Evolutionary conservation across 805 yeast species (phyloP).

Genomic region (Blastobotrys terrestris): DNA sequence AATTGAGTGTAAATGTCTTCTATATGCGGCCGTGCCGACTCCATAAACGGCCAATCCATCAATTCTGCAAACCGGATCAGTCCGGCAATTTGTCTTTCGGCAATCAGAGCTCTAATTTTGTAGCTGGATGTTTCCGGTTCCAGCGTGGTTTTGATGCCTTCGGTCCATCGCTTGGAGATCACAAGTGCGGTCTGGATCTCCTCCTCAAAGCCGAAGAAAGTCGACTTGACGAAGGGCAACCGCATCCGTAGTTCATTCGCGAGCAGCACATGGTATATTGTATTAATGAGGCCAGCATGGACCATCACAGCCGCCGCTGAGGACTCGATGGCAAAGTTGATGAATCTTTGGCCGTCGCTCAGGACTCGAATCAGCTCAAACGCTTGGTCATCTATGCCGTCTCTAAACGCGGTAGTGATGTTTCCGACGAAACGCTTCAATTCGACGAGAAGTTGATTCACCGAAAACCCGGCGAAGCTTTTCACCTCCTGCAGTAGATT

Average conservation of each 20-base stretch:
- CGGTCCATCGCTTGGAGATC: neutral
- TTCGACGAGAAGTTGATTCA: neutral
- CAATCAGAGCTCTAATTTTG: neutral
- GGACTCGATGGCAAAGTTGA: neutral
- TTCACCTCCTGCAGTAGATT: neutral
- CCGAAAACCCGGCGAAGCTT: neutral
- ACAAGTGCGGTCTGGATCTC: neutral
- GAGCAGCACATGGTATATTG: neutral
- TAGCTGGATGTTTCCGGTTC: neutral
- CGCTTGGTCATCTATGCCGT: neutral
- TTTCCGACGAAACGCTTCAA: neutral
- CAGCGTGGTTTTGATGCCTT: neutral
- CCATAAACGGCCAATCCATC: neutral
- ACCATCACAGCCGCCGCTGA: neutral
- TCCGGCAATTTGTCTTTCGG: neutral
- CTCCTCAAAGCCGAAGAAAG: neutral
- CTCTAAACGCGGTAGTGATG: neutral
- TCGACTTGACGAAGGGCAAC: neutral
- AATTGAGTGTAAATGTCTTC: neutral
- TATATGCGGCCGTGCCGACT: neutral
- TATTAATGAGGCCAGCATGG: neutral
- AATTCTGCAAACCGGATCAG: neutral
- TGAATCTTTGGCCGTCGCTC: neutral
- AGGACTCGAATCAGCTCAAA: neutral
- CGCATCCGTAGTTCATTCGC: neutral